phyloP scores from a whole-genome alignment of 23 red algal species.

The Gracilariopsis chorda region DNA sequence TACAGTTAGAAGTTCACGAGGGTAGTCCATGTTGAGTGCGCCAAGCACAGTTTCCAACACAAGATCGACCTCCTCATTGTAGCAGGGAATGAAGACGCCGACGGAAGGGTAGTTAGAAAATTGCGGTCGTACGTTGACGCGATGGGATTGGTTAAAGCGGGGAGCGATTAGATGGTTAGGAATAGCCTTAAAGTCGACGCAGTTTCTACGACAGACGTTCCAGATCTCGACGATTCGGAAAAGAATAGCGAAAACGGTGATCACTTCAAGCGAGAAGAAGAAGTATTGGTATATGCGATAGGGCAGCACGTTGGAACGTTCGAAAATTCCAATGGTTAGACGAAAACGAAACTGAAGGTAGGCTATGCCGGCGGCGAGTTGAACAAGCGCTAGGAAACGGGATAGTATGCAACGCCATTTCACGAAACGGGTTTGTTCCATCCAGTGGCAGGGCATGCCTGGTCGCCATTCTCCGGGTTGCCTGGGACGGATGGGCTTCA shows the following conservation, averaged over 20 bases:
- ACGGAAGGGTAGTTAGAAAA: constrained; percentile 43
- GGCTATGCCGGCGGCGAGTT: constrained; percentile 23
- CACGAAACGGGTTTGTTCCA: constrained; percentile 20
- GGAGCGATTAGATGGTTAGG: constrained; percentile 29
- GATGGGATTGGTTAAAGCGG: not conserved
- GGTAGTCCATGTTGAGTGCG: constrained; percentile 57
- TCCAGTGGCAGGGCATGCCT: constrained; percentile 50
- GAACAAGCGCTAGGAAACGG: constrained; percentile 14
- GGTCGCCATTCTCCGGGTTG: constrained; percentile 31
- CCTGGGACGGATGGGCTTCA: constrained; percentile 28
- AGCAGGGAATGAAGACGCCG: constrained; percentile 59
- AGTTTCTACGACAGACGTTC: constrained; percentile 41
- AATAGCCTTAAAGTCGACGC: constrained; percentile 57
- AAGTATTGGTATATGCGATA: constrained; percentile 43
- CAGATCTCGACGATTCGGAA: constrained; percentile 50
- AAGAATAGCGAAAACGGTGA: constrained; percentile 1
- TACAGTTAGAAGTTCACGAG: constrained; percentile 35
- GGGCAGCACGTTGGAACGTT: not conserved
- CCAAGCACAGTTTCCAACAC: constrained; percentile 50
- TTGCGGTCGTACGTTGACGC: not conserved
- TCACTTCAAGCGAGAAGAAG: constrained; percentile 56
- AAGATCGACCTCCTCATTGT: constrained; percentile 67
- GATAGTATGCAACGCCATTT: constrained; percentile 4
- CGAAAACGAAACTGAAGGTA: constrained; percentile 57
- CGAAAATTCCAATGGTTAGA: constrained; percentile 42